phyloP scores from a whole-genome alignment of 192 early-diverging fungal genomes.

The Irineochytrium annulatum region DNA sequence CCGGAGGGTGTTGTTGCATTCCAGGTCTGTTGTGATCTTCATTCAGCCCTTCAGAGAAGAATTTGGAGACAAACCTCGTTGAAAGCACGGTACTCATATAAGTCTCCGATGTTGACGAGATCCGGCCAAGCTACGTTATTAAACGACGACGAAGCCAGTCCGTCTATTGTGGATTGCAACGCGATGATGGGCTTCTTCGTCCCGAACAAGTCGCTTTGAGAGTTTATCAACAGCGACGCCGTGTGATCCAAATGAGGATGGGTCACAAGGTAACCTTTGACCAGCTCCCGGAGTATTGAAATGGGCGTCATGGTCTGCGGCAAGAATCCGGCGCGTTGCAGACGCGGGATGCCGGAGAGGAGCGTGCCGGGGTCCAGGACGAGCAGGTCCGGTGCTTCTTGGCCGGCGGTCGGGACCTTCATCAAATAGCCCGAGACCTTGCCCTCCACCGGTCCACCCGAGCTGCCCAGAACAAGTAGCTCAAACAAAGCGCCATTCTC shows the following conservation, averaged over 20 bases:
- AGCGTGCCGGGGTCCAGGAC: neutral
- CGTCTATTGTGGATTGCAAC: neutral
- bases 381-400: neutral
- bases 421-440: no score
- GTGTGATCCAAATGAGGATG: constrained; percentile 19
- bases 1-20: no score
- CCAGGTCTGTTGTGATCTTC: no score
- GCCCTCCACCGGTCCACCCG: no score
- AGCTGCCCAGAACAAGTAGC: no score
- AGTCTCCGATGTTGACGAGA: constrained; percentile 1
- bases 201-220: neutral
- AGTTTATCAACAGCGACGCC: constrained; percentile 2
- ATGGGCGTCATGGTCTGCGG: neutral
- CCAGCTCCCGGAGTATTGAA: neutral
- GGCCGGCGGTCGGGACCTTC: neutral
- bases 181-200: constrained; percentile 2
- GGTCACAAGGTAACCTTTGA: constrained; percentile 11
- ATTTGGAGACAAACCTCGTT: neutral
- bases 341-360: neutral
- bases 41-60: neutral
- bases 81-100: neutral
- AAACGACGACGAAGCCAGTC: neutral
- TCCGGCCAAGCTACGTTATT: constrained; percentile 18
- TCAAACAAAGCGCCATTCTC: no score
- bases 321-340: neutral